Evolutionary conservation across 208 protist genomes (phyloP).

Genomic region (Trypanosoma brucei): DNA sequence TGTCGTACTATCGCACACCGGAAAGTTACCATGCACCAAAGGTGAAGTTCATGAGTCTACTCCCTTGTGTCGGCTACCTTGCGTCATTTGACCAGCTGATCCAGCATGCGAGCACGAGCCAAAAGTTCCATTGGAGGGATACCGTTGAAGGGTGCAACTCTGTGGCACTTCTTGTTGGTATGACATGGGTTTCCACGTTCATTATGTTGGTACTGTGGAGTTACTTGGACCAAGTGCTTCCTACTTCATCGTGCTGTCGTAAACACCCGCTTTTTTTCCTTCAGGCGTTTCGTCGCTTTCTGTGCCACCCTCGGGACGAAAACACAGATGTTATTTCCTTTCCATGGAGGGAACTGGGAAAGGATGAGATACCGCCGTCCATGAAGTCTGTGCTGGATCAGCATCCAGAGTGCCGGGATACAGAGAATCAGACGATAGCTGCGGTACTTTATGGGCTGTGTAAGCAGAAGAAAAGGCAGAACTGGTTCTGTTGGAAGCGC

Average conservation of each 20-base stretch:
- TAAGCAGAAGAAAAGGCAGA: background rate
- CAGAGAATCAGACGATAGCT: background rate
- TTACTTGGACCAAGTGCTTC: conserved; percentile 84
- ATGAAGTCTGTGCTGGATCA: background rate
- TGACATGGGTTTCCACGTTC: conserved; percentile 74
- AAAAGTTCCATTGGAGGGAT: conserved; percentile 37
- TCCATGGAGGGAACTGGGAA: background rate
- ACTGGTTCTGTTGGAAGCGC: conserved; percentile 38
- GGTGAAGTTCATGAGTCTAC: conserved; percentile 40
- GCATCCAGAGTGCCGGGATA: background rate
- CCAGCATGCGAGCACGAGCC: conserved; percentile 41
- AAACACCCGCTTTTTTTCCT: conserved; percentile 76
- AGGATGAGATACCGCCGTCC: background rate
- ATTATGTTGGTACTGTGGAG: conserved; percentile 65
- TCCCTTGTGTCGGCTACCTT: conserved; percentile 62
- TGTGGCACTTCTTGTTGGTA: conserved; percentile 43
- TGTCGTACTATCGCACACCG: conserved; percentile 68
- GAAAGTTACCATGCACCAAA: conserved; percentile 35
- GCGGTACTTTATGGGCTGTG: background rate
- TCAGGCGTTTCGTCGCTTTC: conserved; percentile 32
- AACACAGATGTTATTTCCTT: background rate
- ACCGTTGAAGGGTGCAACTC: conserved; percentile 37
- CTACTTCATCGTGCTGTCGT: conserved; percentile 47
- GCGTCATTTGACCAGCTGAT: conserved; percentile 45
- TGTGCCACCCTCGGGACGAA: conserved; percentile 5